These are phyloP conservation scores for Talaromyces rugulosus DNA, from an alignment of 2,329 filamentous ascomycete genomes.

Conservation along the genomic window DNA sequence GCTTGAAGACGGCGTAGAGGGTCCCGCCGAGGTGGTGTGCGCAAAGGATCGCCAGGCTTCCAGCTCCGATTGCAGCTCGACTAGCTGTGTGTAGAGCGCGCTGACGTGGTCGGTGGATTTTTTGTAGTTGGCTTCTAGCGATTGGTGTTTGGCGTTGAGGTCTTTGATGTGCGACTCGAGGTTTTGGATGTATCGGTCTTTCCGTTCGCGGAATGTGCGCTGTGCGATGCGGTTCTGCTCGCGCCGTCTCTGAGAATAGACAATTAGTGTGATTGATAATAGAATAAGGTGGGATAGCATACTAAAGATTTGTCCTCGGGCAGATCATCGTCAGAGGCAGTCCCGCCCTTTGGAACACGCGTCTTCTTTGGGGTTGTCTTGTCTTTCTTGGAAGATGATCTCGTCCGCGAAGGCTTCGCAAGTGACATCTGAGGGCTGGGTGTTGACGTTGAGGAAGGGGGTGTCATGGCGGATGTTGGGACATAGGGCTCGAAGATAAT, in stretches of 20 bases:
- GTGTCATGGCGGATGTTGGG: constrained; percentile 2
- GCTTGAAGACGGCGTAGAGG: not conserved
- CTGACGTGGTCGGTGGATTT: constrained; percentile 12
- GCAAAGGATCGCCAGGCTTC: constrained; percentile 12
- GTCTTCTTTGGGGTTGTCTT: constrained; percentile 2
- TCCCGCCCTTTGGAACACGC: not conserved
- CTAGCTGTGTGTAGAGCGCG: constrained; percentile 8
- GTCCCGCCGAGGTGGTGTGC: not conserved
- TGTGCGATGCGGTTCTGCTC: constrained; percentile 85
- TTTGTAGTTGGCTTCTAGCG: constrained; percentile 8
- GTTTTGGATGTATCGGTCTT: constrained; percentile 81
- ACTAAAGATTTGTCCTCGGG: constrained; percentile 11
- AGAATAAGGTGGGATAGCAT: not conserved
- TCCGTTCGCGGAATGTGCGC: constrained; percentile 81
- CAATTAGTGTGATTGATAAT: not conserved
- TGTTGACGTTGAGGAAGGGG: not conserved
- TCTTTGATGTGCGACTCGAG: constrained; percentile 50
- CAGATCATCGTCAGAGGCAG: constrained; percentile 7
- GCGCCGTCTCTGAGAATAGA: constrained; percentile 45
- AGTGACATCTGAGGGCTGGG: constrained; percentile 3
- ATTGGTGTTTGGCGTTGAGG: constrained; percentile 11
- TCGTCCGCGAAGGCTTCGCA: not conserved
- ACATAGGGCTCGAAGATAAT: constrained; percentile 10
- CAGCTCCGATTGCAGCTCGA: constrained; percentile 7
- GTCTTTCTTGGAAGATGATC: constrained; percentile 8